phyloP scores from a whole-genome alignment of 148 eudicot genomes.

The Tetragonia tetragonoides region DNA sequence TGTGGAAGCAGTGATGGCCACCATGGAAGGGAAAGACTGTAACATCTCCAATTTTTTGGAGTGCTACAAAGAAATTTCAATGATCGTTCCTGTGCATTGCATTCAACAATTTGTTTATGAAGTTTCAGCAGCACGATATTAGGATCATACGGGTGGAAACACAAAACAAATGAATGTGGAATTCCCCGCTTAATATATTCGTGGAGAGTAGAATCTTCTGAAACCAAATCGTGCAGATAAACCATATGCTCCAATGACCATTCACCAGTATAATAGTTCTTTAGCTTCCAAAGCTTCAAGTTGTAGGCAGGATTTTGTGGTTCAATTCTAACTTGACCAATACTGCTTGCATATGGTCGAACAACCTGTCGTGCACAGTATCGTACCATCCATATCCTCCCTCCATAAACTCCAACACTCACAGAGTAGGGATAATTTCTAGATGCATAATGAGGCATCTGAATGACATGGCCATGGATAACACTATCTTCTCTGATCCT shows the following conservation, averaged over 20 bases:
- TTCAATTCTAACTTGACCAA: background rate
- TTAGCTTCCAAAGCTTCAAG: slow-evolving; percentile 1
- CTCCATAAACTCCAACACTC: background rate
- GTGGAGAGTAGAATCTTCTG: background rate
- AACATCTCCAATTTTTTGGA: background rate
- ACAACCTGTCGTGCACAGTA: background rate
- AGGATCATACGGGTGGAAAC: background rate
- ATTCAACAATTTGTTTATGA: background rate
- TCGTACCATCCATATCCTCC: background rate
- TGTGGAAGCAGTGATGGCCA: background rate
- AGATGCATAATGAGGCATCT: background rate
- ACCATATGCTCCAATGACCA: background rate
- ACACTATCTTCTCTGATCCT: background rate
- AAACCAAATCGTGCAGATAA: background rate
- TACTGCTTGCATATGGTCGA: background rate
- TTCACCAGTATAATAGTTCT: background rate
- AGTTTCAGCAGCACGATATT: background rate
- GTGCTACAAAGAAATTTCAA: background rate
- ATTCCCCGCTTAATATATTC: too few relatives aligned
- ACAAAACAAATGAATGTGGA: background rate
- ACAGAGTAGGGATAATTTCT: background rate
- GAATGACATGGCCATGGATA: background rate
- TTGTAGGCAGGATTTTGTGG: background rate
- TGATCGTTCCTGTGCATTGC: background rate
- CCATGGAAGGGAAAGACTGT: background rate